Base-by-base conservation (phyloP, 1,284 basidiomycete species). In the Neolentinus lepideus region DNA sequence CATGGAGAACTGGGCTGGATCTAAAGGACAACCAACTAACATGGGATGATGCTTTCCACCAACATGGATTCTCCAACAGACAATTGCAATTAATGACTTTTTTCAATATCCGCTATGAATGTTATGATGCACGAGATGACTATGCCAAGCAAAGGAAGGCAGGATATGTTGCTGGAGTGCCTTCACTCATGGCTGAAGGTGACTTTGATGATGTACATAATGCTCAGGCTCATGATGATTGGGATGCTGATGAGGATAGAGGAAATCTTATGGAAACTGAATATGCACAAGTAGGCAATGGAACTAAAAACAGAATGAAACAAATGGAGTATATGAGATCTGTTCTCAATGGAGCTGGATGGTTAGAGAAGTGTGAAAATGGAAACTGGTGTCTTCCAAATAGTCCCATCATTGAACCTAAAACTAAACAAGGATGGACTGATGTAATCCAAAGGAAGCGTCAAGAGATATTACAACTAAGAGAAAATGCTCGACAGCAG, bases 101-200 rank as follows among this genome's bases (percentile, higher is more conserved):
- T 31, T 60, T 64, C 27, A 36, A 66, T 35, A 51, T 65, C 2
- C 51, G 52, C 19, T 63, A 66, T 57, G 62, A 65, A 53, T 64
- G 63, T 38, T 52, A 57, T 19, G 63, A 65, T 60, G 61, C 61
- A 11, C 51, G 62, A 31, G 60, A 66, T 55, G 62, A 66, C 51
- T 66, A 54, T 21, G 6, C 38, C 3, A 43, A 21, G n/a, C 38
- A 43, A 43, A 43, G 19, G n/a, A 43, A 43, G n/a, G 38, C 16
- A 21, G 3, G 19, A 43, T 6, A 43, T 43, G n/a, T n/a, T n/a
- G n/a, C 12, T 8, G 38, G 38, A 31, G 12, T 31, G 29, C 29
- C 29, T 31, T 6, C 29, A 12, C 29, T 31, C 19, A 43, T 43
- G 6, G 12, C 6, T 16, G 38, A 3, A 9, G 38, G n/a, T n/a